Conservation (phyloP, 352 stramenopile genomes). For the Phytophthora pistaciae region DNA sequence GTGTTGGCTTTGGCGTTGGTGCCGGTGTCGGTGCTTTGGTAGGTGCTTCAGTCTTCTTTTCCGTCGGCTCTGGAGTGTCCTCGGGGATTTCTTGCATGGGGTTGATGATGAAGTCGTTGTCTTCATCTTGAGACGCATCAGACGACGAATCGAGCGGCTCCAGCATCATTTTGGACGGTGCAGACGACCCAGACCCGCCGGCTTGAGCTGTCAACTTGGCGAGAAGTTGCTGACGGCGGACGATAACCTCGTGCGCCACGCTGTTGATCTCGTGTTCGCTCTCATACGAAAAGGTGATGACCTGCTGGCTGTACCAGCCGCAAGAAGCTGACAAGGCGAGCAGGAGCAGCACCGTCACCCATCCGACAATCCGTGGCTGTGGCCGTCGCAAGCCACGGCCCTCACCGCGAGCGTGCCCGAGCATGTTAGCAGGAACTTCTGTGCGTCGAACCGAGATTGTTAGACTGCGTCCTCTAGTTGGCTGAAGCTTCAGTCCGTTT, state of each 20-base stretch:
- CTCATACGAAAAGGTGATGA: conserved; percentile 21
- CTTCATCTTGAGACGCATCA: conserved; percentile 1
- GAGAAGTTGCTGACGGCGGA: conserved; percentile 33
- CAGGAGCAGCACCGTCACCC: conserved; percentile 30
- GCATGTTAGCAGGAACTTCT: conserved; percentile 12
- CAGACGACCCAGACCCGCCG: conserved; percentile 17
- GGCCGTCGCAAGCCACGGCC: conserved; percentile 1
- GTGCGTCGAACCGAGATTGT: conserved; percentile 2
- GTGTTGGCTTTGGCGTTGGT: conserved; percentile 3
- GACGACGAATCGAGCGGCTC: neutral
- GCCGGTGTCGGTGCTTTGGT: neutral
- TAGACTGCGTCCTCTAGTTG: neutral
- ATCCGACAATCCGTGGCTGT: conserved; percentile 24
- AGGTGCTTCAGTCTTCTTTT: neutral
- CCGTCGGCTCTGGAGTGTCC: conserved; percentile 10
- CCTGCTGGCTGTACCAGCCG: conserved; percentile 36
- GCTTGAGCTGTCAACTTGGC: conserved; percentile 24
- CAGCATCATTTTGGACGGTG: conserved; percentile 15
- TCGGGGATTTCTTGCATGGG: conserved; percentile 22
- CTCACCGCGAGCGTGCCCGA: conserved; percentile 12
- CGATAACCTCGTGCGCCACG: conserved; percentile 30
- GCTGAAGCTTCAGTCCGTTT: neutral
- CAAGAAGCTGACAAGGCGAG: conserved; percentile 28
- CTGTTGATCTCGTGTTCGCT: conserved; percentile 16
- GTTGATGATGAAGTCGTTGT: conserved; percentile 19